Evolutionary conservation across 768 basidiomycete genomes (phyloP), one percentile per base, ranked within the genome.

Genomic region (Leucocoprinus sp.): DNA sequence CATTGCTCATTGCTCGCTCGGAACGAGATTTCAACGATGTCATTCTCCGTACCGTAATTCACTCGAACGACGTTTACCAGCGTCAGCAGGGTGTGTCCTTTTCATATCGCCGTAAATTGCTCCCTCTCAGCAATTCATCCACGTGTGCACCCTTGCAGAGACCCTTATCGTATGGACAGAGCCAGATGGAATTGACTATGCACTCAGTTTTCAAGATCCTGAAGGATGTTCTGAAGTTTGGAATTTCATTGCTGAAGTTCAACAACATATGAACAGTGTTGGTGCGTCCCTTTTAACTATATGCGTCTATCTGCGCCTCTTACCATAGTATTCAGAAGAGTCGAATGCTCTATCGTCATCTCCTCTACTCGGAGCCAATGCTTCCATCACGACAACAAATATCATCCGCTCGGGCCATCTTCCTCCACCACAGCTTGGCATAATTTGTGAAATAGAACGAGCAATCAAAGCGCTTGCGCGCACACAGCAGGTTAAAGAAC

Each of bases 111-210:
- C 22, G 9, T 42, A 11, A 7, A 12, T 8, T 3, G 22, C 14
- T 3, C 15, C n/a, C 21, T 8, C 33, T 50, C 34, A 15, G 28
- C 35, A 48, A 45, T 33, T 44, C 31, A 45, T 54, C 45, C 31
- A 48, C 38, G 49, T 38, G 39, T 24, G 17, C 41, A 27, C 29
- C 9, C 43, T 41, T 41, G 23, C 64, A 93, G 95, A 97, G 58
- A 99, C 96, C 9, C 75, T 99, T 38, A 97, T 99, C 55, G 95
- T 97, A 15, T 99, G 96, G 96, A 98, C 95, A 3, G 95, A 98
- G 60, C 87, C 90, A 1, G 84, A 89, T 52, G 89, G 90, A 22
- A 80, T 86, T 28, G 96, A 99, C 63, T 93, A 96, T 59, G 95
- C 95, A 2, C 71, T 99, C 43, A 95, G 92, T 55, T 99, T 99